Evolutionary conservation across 2,329 filamentous ascomycete genomes (phyloP).

Genomic region (Rhytidhysteron rufulum): DNA sequence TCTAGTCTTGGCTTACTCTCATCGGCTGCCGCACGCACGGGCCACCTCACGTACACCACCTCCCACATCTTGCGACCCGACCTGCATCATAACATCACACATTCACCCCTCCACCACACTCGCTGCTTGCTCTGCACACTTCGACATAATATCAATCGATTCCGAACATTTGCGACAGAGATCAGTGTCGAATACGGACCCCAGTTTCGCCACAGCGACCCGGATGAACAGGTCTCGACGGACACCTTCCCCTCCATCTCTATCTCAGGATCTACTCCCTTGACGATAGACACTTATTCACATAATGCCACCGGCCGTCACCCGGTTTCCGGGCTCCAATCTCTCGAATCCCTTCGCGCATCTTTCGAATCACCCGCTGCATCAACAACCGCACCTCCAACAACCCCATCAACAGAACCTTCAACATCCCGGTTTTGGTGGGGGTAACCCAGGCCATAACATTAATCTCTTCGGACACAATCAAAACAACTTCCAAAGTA

Average conservation of each 20-base stretch:
- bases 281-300: too few relatives aligned
- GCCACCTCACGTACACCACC: conserved; percentile 7
- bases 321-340: conserved; percentile 56
- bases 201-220: too few relatives aligned
- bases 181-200: too few relatives aligned
- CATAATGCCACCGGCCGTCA: conserved; percentile 56
- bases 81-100: background rate
- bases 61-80: background rate
- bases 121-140: too few relatives aligned
- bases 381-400: conserved; percentile 46
- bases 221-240: conserved; percentile 2
- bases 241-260: background rate
- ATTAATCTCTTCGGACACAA: conserved; percentile 51
- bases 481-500: conserved; percentile 41
- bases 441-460: conserved; percentile 55
- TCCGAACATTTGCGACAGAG: too few relatives aligned
- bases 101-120: background rate
- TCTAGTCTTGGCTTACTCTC: conserved; percentile 5
- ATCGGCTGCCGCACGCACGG: conserved; percentile 10
- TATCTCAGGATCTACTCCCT: background rate
- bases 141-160: too few relatives aligned
- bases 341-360: conserved; percentile 58
- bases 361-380: conserved; percentile 47
- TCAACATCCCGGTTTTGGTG: conserved; percentile 64
- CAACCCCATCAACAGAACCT: conserved; percentile 54